Base-by-base conservation (phyloP, 768 basidiomycete species). In the Boletus huronensis region DNA sequence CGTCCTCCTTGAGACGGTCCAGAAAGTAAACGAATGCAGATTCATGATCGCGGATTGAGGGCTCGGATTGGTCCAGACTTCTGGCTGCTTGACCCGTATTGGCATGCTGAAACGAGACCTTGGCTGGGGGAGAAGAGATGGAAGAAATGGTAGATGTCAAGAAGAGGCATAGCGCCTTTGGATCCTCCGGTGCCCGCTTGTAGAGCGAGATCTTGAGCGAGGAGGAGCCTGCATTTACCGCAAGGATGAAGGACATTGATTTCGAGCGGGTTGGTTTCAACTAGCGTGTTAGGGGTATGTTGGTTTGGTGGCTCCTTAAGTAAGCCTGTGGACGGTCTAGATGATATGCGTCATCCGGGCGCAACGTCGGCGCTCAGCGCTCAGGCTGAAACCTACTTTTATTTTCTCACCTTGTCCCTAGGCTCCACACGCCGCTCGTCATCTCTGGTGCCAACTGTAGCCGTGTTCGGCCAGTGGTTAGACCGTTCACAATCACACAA, bases 181-280 rank as follows among this genome's bases (percentile, higher is more conserved):
- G 64, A 50, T 59, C 58, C 1, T 65, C 57, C 19, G 58, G 53
- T 28, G 61, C 59, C 28, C 74, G 66, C 38, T 66, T 60, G 62
- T 80, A 93, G 42, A 93, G 79, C 13, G 87, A 84, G 42, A 88
- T 81, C 73, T 93, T 93, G 73, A 93, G 84, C 6, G 90, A 93
- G 2, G 90, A 93, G 0, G 90, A 91, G 36, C 90, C 90, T 6
- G 90, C 82, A 60, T 92, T 92, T 58, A 86, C 77, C 3, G 90
- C 77, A 25, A 92, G 82, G 51, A 90, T 79, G 56, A 83, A 72
- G 19, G 61, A 61, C 70, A 62, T 67, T n/a, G n/a, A n/a, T n/a
- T n/a, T n/a, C 6, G 17, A 9, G 46, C 2, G 28, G 17, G 29
- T 34, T 28, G 9, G 26, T 25, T 50, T 32, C 49, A 23, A 28